Conservation (phyloP, 192 early-diverging fungal genomes). For the Rhizoclosmatium sp. region DNA sequence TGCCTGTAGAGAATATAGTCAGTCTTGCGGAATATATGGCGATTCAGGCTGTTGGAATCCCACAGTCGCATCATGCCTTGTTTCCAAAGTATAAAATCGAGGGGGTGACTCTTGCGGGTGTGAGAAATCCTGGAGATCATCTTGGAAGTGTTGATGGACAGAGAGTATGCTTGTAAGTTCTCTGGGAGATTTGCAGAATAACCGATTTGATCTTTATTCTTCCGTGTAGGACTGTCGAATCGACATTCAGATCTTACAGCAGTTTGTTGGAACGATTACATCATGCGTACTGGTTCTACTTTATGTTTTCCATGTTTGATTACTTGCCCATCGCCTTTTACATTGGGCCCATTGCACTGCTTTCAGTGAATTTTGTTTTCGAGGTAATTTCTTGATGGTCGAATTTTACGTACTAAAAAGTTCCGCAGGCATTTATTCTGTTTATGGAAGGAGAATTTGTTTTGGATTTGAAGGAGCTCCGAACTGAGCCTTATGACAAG, state of each 20-base stretch:
- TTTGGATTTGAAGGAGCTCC: constrained; percentile 32
- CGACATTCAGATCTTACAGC: constrained; percentile 83
- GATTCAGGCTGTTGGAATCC: constrained; percentile 73
- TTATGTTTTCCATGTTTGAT: constrained; percentile 76
- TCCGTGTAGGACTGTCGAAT: constrained; percentile 66
- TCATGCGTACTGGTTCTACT: constrained; percentile 97
- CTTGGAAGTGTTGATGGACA: constrained; percentile 6
- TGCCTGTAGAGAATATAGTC: constrained; percentile 20
- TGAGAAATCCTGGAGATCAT: constrained; percentile 29
- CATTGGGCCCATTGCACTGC: constrained; percentile 82
- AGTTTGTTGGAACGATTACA: constrained; percentile 94
- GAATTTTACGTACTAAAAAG: constrained; percentile 18
- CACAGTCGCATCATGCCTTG: constrained; percentile 73
- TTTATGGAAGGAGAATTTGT: constrained; percentile 41
- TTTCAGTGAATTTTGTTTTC: constrained; percentile 71
- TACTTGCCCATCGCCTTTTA: constrained; percentile 92
- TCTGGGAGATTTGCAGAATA: constrained; percentile 4
- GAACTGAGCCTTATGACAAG: constrained; percentile 24
- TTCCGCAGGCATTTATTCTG: constrained; percentile 31
- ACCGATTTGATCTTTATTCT: neutral
- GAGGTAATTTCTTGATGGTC: constrained; percentile 36
- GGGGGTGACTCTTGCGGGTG: constrained; percentile 45
- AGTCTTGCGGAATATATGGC: constrained; percentile 59
- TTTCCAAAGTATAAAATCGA: constrained; percentile 70
- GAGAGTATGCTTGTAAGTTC: constrained; percentile 23